Base-by-base conservation (phyloP, 345 rosid genomes). In the Barbarea vulgaris region DNA sequence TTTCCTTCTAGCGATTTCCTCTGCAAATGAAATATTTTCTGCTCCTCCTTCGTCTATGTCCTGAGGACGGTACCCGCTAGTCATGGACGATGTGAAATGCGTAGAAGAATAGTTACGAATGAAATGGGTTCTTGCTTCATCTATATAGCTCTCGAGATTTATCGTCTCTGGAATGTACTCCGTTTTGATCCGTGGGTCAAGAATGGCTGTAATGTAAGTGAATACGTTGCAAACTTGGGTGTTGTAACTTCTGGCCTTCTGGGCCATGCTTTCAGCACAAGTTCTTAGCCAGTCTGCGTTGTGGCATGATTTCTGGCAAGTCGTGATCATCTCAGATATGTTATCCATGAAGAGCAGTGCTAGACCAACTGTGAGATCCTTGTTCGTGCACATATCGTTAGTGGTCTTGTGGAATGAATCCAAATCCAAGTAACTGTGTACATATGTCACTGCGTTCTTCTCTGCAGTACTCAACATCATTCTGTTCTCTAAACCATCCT, bases 341-440 rank as follows among this genome's bases (percentile, higher is more conserved):
- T 94, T 91, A 79, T 94, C 98, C 97, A 94, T 94, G 82, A 91
- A 91, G 85, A 93, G 91, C 47, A 91, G 90, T 80, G 89, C 87
- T 79, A 91, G 76, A 72, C 97, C 98, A 24, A 94, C 77, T 0
- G 97, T 89, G 37, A 88, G 90, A 30, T 90, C 85, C 74, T 84
- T 87, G 84, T 81, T 87, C 22, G 86, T 81, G 80, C 94, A 89
- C 81, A 93, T 89, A 79, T 93, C 84, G 33, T 77, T 83, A 2
- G 96, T 89, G 55, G 96, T 87, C 77, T 89, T 91, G 82, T 91
- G 83, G 73, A 93, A 93, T 15, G 96, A 94, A 74, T 94, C 98
- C 67, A 93, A 87, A 77, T 94, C 96, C 77, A 94, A 85, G 87
- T 86, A 91, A 19, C 70, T 75, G 62, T 89, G 97, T 70, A 88